Conservation (phyloP, 2,329 filamentous ascomycete species). For the Aspergillus terreus region DNA sequence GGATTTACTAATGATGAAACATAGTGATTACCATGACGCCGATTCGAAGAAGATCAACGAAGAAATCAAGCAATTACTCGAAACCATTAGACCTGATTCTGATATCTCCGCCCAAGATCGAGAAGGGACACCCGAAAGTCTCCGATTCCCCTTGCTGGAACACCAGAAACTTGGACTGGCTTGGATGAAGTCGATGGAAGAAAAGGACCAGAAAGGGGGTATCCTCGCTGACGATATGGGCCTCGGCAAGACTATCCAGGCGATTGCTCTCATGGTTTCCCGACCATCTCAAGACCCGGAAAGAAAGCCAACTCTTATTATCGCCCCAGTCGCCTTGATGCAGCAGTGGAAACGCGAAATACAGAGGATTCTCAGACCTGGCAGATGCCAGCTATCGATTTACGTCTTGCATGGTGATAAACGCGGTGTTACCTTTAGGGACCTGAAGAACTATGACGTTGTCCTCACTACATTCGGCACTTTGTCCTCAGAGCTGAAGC, state of each 20-base stretch:
- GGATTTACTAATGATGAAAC: slow-evolving; percentile 1
- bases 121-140: slow-evolving; percentile 64
- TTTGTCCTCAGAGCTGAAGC: slow-evolving; percentile 63
- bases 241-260: slow-evolving; percentile 78
- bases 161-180: slow-evolving; percentile 76
- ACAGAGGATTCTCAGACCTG: slow-evolving; percentile 59
- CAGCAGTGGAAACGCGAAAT: slow-evolving; percentile 85
- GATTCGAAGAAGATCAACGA: slow-evolving; percentile 56
- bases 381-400: slow-evolving; percentile 57
- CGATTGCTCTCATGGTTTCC: slow-evolving; percentile 70
- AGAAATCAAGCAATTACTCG: slow-evolving; percentile 66
- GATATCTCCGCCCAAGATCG: slow-evolving; percentile 60
- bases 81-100: slow-evolving; percentile 70
- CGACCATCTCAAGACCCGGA: slow-evolving; percentile 58
- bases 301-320: slow-evolving; percentile 72
- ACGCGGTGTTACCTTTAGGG: slow-evolving; percentile 53
- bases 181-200: slow-evolving; percentile 74
- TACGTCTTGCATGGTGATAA: slow-evolving; percentile 67
- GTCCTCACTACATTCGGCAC: slow-evolving; percentile 78
- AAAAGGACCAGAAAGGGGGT: slow-evolving; percentile 67
- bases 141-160: slow-evolving; percentile 68
- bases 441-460: slow-evolving; percentile 65
- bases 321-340: slow-evolving; percentile 75
- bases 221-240: slow-evolving; percentile 82
- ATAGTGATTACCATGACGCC: slow-evolving; percentile 17